Evolutionary conservation across 495 filamentous ascomycete genomes (phyloP), one percentile per base, ranked within the genome.

Genomic region (Durotheca rogersii): DNA sequence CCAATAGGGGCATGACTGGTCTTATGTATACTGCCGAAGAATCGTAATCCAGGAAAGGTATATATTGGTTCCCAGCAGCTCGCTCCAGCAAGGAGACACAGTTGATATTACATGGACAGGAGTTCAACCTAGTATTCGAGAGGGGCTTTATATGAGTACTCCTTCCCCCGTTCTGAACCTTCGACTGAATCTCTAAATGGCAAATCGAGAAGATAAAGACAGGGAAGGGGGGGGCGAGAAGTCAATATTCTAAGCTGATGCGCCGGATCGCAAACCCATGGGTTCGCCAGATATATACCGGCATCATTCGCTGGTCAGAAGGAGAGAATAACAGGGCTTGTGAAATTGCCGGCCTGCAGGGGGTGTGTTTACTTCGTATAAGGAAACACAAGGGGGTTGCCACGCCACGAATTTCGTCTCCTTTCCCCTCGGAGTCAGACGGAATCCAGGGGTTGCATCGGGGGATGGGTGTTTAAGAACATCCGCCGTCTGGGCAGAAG

Each of bases 401-500:
- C 70, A 75, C 7, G 67, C 53, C n/a, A 60, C 42, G 33, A 75
- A 70, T 37, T 70, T 53, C 31, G 30, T 34, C n/a, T 40, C 17
- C 64, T 52, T 40, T 42, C 19, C 30, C 25, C n/a, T 35, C 14
- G 41, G 30, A 15, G 14, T 46, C 40, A 45, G 38, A n/a, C n/a
- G n/a, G n/a, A n/a, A n/a, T n/a, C n/a, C 23, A 2, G 7, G 14
- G 12, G 2, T 15, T 25, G 29, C 31, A 44, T 6, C 2, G 5
- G 14, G 19, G 1, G 10, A n/a, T 30, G 23, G 4, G 4, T 27
- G 23, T 4, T 37, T 42, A 51, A 50, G 58, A 65, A 64, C 62
- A 36, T 58, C 74, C 73, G 29, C 64, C 60, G 33, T 76, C 75
- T 33, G 72, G 72, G 53, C 79, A 81, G 45, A 75, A 81, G 1